These are phyloP conservation scores for Trichoderma sp. DNA, from an alignment of 2,329 filamentous ascomycete species.

Conservation along the genomic window DNA sequence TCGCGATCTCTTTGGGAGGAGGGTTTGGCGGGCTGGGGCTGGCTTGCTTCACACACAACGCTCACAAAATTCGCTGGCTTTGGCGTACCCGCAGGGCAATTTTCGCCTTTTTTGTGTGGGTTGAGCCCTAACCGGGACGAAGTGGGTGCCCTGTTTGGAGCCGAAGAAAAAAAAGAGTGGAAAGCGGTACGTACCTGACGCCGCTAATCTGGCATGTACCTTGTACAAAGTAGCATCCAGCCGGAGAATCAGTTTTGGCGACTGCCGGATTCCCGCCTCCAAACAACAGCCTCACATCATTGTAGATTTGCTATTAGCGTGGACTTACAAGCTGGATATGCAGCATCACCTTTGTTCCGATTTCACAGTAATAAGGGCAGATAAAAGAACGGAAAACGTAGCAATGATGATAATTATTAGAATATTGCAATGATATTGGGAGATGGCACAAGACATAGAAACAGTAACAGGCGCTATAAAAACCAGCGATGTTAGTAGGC, in stretches of 20 bases:
- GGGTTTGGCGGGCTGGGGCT: conserved; percentile 15
- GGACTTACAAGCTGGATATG: too few species aligned
- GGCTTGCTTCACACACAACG: not conserved
- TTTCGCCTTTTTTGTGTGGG: conserved; percentile 27
- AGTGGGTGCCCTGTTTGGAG: not conserved
- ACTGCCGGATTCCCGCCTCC: too few species aligned
- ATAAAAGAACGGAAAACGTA: too few species aligned
- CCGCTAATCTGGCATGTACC: not conserved
- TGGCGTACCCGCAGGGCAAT: conserved; percentile 20
- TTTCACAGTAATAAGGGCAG: too few species aligned
- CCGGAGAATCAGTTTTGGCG: conserved; percentile 27
- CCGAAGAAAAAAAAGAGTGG: not conserved
- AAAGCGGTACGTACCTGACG: not conserved
- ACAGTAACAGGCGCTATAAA: too few species aligned
- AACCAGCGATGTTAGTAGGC: too few species aligned
- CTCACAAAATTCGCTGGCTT: conserved; percentile 14
- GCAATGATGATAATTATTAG: too few species aligned
- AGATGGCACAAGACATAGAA: too few species aligned
- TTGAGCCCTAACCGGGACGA: conserved; percentile 30
- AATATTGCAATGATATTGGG: too few species aligned
- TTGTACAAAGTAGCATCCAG: not conserved
- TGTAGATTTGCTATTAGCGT: too few species aligned
- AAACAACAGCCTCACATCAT: too few species aligned
- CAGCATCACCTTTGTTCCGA: too few species aligned
- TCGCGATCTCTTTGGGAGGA: conserved; percentile 7